Conservation (phyloP, 352 stramenopile genomes). For the Phytophthora multivora region DNA sequence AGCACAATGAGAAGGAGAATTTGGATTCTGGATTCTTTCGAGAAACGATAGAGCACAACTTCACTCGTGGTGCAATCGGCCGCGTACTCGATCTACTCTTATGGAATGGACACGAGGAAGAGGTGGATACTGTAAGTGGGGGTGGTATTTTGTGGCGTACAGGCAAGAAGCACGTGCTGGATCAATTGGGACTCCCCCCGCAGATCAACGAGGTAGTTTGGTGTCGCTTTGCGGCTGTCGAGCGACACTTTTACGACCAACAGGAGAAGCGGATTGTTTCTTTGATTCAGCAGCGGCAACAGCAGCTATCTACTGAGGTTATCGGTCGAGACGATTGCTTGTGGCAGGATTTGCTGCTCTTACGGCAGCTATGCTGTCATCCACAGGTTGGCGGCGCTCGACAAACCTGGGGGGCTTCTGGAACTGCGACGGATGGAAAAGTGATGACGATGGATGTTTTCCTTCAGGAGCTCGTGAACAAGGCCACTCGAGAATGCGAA, state of each 20-base stretch:
- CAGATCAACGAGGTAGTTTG: conserved; percentile 65
- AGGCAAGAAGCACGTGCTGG: conserved; percentile 71
- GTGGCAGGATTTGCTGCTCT: conserved; percentile 70
- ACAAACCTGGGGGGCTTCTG: conserved; percentile 18
- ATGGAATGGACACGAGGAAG: conserved; percentile 32
- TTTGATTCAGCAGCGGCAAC: conserved; percentile 36
- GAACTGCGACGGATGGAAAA: conserved; percentile 10
- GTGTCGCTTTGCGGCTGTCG: conserved; percentile 77
- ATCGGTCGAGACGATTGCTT: conserved; percentile 51
- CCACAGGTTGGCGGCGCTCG: conserved; percentile 79
- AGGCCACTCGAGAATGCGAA: conserved; percentile 78
- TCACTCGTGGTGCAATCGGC: conserved; percentile 40
- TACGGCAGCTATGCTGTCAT: conserved; percentile 93
- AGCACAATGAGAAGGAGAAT: conserved; percentile 29
- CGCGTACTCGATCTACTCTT: conserved; percentile 59
- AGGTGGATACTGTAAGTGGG: conserved; percentile 9
- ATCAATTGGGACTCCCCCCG: conserved; percentile 61
- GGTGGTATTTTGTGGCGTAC: conserved; percentile 79
- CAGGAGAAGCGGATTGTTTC: conserved; percentile 61
- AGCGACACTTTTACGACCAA: conserved; percentile 78
- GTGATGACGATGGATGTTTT: conserved; percentile 87
- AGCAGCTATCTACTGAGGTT: conserved; percentile 7
- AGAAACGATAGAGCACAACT: conserved; percentile 41
- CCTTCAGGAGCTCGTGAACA: conserved; percentile 66
- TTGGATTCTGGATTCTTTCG: conserved; percentile 40